Conservation (phyloP, 805 yeast genomes). For the Candida ulmi region DNA sequence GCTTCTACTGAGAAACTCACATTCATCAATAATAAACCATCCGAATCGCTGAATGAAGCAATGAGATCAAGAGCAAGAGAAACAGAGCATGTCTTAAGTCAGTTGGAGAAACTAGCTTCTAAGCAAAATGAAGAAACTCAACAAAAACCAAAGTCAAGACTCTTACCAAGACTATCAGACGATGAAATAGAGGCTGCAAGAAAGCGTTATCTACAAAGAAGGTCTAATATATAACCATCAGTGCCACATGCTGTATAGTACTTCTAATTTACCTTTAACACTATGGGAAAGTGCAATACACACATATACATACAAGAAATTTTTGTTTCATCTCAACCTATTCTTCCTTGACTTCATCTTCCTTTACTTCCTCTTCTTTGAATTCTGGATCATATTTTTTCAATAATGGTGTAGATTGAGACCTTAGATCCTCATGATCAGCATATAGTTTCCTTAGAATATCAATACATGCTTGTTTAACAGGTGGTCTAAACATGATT, state of each 20-base stretch:
- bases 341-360: too few relatives aligned
- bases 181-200: conserved; percentile 11
- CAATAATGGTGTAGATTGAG: conserved; percentile 40
- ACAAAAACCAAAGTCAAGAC: conserved; percentile 5
- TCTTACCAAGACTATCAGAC: conserved; percentile 15
- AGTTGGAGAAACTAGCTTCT: conserved; percentile 3
- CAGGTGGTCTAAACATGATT: conserved; percentile 90
- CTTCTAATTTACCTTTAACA: too few relatives aligned
- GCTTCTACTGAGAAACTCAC: neutral
- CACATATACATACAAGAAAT: too few relatives aligned
- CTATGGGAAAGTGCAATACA: too few relatives aligned
- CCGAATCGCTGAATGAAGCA: too few relatives aligned
- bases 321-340: too few relatives aligned
- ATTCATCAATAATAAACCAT: too few relatives aligned
- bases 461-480: conserved; percentile 43
- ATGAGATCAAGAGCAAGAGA: conserved; percentile 4
- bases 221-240: too few relatives aligned
- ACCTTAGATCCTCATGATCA: conserved; percentile 43
- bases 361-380: conserved; percentile 2
- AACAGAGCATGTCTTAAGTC: conserved; percentile 4
- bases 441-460: conserved; percentile 44
- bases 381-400: conserved; percentile 35
- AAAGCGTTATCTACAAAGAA: conserved; percentile 13
- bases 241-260: too few relatives aligned
- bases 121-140: neutral